phyloP scores from a whole-genome alignment of 2,329 filamentous ascomycete species.

The Apiospora sp. region DNA sequence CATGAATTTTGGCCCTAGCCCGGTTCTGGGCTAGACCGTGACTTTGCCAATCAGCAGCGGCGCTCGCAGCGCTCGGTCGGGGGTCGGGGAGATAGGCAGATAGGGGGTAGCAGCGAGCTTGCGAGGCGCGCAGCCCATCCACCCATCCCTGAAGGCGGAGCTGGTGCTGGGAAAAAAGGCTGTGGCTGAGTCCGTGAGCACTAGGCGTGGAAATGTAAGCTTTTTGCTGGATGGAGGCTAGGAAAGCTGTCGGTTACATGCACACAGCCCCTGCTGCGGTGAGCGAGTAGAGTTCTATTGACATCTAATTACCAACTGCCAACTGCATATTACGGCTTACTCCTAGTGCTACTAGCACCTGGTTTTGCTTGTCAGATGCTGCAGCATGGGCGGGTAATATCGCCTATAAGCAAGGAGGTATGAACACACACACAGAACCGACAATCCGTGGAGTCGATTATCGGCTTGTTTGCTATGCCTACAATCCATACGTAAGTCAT shows the following conservation, averaged over 20 bases:
- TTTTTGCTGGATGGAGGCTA: not conserved
- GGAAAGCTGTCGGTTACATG: not conserved
- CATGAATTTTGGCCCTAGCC: slow-evolving; percentile 10
- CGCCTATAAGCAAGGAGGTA: not conserved
- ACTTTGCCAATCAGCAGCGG: not conserved
- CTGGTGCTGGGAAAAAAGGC: not conserved
- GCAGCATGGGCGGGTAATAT: not conserved
- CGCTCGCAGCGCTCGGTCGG: not conserved
- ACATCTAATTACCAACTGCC: not conserved
- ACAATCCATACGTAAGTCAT: not conserved
- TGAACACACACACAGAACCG: not conserved
- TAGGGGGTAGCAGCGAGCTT: not conserved
- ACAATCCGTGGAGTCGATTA: not conserved
- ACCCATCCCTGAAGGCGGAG: not conserved
- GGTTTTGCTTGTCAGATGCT: not conserved
- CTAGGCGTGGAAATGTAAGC: not conserved
- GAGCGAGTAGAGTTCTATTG: not conserved
- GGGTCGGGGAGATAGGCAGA: not conserved
- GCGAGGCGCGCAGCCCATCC: not conserved
- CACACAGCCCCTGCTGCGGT: not conserved
- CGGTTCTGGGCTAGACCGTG: not conserved
- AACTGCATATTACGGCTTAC: not conserved
- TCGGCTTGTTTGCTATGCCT: not conserved
- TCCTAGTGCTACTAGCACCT: not conserved
- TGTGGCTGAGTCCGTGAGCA: slow-evolving; percentile 11